A percentile compares a stretch with the other conserved stretches of the same genome.
phyloP scores from a whole-genome alignment of 2,329 filamentous ascomycete genomes.

The Fusarium nematophilum region DNA sequence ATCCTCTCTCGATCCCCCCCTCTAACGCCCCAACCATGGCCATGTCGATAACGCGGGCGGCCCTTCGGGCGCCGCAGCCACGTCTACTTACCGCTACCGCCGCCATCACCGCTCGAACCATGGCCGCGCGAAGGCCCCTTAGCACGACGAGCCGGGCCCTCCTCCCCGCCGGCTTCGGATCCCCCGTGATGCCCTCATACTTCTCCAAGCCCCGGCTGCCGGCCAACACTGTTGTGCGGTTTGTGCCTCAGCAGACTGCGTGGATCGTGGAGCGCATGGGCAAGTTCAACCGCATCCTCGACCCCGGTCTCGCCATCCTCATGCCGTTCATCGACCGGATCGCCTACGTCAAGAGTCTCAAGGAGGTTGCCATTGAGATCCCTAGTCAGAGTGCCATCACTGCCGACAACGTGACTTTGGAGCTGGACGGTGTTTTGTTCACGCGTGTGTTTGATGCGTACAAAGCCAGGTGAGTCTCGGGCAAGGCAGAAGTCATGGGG shows the following conservation, averaged over 20 bases:
- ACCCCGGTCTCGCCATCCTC: conserved; percentile 90
- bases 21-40: conserved; percentile 40
- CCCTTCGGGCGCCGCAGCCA: conserved; percentile 41
- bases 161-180: conserved; percentile 48
- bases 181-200: conserved; percentile 71
- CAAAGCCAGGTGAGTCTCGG: conserved; percentile 81
- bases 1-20: conserved; percentile 12
- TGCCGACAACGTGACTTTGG: conserved; percentile 96
- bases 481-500: background rate
- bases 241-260: conserved; percentile 99
- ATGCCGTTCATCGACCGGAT: conserved; percentile 94
- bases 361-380: conserved; percentile 96
- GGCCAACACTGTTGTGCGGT: conserved; percentile 93
- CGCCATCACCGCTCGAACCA: conserved; percentile 26
- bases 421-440: conserved; percentile 95
- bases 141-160: conserved; percentile 47
- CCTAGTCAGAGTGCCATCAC: conserved; percentile 98
- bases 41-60: conserved; percentile 46
- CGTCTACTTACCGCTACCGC: conserved; percentile 36
- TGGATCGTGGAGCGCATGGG: conserved; percentile 99
- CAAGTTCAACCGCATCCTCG: conserved; percentile 91
- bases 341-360: conserved; percentile 96
- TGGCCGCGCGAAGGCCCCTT: conserved; percentile 44
- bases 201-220: conserved; percentile 82
- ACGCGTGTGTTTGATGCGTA: conserved; percentile 98